phyloP scores from a whole-genome alignment of 73 alveolate genomes.

The Paramecium tetraurelia region DNA sequence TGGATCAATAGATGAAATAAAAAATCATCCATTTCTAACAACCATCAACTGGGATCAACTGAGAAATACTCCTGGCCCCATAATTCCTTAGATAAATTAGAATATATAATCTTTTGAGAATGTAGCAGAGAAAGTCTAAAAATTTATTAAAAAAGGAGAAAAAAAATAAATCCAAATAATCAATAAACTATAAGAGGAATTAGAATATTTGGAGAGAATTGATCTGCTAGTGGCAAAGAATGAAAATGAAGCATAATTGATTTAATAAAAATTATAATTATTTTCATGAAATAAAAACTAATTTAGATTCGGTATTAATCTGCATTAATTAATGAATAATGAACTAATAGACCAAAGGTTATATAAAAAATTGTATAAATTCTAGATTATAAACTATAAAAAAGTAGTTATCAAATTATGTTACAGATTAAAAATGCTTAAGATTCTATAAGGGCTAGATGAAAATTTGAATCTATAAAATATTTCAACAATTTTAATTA shows the following conservation, averaged over 20 bases:
- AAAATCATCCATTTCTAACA: conserved; percentile 82
- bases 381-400: background rate
- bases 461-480: too few relatives aligned
- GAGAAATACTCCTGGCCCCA: conserved; percentile 55
- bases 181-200: background rate
- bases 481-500: too few relatives aligned
- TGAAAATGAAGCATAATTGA: conserved; percentile 13
- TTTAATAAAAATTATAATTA: background rate
- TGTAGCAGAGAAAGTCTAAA: background rate
- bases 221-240: conserved; percentile 41
- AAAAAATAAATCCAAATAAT: background rate
- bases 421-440: background rate
- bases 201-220: conserved; percentile 41
- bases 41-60: conserved; percentile 73
- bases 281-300: background rate
- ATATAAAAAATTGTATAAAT: too few relatives aligned
- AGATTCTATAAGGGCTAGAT: too few relatives aligned
- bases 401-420: too few relatives aligned
- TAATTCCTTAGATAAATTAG: conserved; percentile 14
- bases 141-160: background rate
- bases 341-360: background rate
- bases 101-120: background rate
- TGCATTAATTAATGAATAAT: background rate
- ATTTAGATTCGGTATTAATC: background rate
- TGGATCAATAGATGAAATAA: conserved; percentile 83